Evolutionary conservation across 768 basidiomycete genomes (phyloP).

Genomic region (Pulveroboletus ravenelii): DNA sequence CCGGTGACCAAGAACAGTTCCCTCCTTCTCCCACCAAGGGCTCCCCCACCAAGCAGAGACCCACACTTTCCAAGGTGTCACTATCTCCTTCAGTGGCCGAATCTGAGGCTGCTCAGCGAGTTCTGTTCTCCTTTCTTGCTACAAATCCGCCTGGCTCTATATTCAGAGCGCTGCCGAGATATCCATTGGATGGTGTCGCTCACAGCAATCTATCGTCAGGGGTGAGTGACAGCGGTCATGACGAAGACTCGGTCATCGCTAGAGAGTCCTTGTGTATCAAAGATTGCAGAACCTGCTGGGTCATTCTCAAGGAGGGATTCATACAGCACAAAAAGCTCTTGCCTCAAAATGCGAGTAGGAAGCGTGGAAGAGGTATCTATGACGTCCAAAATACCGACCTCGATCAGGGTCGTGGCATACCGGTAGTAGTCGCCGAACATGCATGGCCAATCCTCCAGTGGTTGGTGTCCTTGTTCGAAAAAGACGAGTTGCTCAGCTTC

Average conservation of each 20-base stretch:
- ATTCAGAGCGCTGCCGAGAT: slow-evolving; percentile 51
- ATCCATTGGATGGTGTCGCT: slow-evolving; percentile 26
- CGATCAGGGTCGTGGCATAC: slow-evolving; percentile 14
- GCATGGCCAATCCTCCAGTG: slow-evolving; percentile 74
- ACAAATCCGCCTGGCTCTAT: slow-evolving; percentile 56
- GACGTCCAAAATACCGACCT: slow-evolving; percentile 26
- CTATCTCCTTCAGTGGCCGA: slow-evolving; percentile 43
- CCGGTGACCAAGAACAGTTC: slow-evolving; percentile 19
- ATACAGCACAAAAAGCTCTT: slow-evolving; percentile 33
- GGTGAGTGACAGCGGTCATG: slow-evolving; percentile 28
- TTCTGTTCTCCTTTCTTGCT: slow-evolving; percentile 50
- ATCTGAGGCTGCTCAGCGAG: slow-evolving; percentile 45
- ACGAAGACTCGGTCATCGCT: slow-evolving; percentile 55
- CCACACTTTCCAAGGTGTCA: slow-evolving; percentile 36
- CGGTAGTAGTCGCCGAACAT: slow-evolving; percentile 46
- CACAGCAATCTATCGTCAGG: slow-evolving; percentile 1
- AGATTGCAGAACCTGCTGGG: slow-evolving; percentile 57
- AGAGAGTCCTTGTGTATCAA: slow-evolving; percentile 50
- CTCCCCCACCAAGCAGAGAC: slow-evolving; percentile 49
- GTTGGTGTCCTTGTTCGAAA: slow-evolving; percentile 63
- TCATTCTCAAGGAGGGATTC: slow-evolving; percentile 53
- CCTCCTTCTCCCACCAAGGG: slow-evolving; percentile 33
- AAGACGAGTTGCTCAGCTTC: slow-evolving; percentile 46
- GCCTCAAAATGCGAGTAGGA: slow-evolving; percentile 23
- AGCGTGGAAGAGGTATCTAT: slow-evolving; percentile 27